These are phyloP conservation scores for Melanomma pulvis-pyrius DNA, from an alignment of 495 filamentous ascomycete genomes.

Conservation along the genomic window DNA sequence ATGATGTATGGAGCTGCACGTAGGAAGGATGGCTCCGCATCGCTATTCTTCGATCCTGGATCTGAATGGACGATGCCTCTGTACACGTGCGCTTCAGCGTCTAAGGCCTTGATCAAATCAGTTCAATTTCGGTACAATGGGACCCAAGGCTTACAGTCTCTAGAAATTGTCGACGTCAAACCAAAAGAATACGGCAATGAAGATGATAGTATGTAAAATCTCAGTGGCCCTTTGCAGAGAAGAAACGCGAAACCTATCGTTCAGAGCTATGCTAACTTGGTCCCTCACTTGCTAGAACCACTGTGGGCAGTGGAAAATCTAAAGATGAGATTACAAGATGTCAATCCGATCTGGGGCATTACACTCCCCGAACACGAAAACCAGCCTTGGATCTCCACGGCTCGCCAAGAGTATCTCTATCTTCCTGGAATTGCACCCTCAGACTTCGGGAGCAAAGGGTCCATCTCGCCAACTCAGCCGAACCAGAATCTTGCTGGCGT, in stretches of 20 bases:
- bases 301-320: constrained; percentile 48
- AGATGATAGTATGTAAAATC: constrained; percentile 6
- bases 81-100: constrained; percentile 48
- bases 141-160: constrained; percentile 35
- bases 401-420: constrained; percentile 40
- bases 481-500: constrained; percentile 34
- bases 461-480: not conserved
- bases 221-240: no score
- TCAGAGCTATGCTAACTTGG: not conserved
- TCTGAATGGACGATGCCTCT: constrained; percentile 48
- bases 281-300: not conserved
- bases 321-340: constrained; percentile 28
- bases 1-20: constrained; percentile 46
- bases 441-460: not conserved
- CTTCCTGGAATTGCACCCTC: constrained; percentile 30
- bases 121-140: constrained; percentile 46
- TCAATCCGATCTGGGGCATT: constrained; percentile 48
- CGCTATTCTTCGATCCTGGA: constrained; percentile 42
- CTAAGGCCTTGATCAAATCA: constrained; percentile 51
- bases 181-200: constrained; percentile 39
- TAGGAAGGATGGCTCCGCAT: constrained; percentile 38
- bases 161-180: constrained; percentile 37
- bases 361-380: constrained; percentile 37
- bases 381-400: constrained; percentile 40
- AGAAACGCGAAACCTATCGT: no score